phyloP scores from a whole-genome alignment of 2,329 filamentous ascomycete genomes.

The Chaetothyriales sp. region DNA sequence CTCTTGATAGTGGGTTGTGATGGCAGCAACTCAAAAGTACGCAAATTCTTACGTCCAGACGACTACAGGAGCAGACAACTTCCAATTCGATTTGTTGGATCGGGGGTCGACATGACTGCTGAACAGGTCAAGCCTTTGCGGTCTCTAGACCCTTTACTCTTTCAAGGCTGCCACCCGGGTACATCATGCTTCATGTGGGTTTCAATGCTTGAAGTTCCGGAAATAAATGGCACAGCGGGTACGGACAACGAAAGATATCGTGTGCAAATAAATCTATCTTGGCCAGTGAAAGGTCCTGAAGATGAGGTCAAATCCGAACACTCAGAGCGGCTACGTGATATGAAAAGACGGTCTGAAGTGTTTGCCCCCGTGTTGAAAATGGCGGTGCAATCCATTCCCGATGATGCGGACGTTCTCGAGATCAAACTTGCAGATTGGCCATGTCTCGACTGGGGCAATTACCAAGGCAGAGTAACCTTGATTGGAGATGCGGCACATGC shows the following conservation, averaged over 20 bases:
- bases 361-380: conserved; percentile 19
- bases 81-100: conserved; percentile 7
- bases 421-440: conserved; percentile 19
- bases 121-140: conserved; percentile 7
- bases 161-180: conserved; percentile 10
- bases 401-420: conserved; percentile 19
- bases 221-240: too few relatives aligned
- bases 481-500: conserved; percentile 28
- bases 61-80: conserved; percentile 6
- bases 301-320: too few relatives aligned
- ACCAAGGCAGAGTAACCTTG: conserved; percentile 20
- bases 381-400: conserved; percentile 18
- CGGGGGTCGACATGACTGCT: conserved; percentile 14
- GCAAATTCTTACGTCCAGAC: conserved; percentile 8
- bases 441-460: conserved; percentile 21
- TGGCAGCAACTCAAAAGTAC: conserved; percentile 18
- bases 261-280: too few relatives aligned
- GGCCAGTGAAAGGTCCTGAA: too few relatives aligned
- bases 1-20: conserved; percentile 19
- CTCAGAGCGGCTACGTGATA: conserved; percentile 27
- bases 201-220: conserved; percentile 30
- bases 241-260: too few relatives aligned
- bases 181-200: conserved; percentile 18
- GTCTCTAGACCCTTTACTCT: conserved; percentile 15
- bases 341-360: conserved; percentile 24